Percentiles rank a stretch among this genome's conserved stretches.
phyloP scores from a whole-genome alignment of 305 asterid genomes.

The Solanum hybrid region DNA sequence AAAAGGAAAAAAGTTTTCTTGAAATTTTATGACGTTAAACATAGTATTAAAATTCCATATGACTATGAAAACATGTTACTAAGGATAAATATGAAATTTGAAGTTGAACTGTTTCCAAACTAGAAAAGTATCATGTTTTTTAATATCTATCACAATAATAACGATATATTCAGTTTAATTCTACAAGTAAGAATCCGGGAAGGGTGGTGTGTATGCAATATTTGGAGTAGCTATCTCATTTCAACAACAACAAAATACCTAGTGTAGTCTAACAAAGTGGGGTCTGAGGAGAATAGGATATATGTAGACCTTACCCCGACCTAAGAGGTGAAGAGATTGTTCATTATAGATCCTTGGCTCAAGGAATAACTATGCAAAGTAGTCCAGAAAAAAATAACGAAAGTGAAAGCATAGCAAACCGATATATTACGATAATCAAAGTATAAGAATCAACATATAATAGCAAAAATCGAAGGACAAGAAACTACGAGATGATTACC shows the following conservation, averaged over 20 bases:
- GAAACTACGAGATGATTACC: conserved; percentile 23
- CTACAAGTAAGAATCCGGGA: not conserved
- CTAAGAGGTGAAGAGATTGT: not conserved
- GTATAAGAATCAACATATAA: not conserved
- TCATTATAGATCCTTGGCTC: not conserved
- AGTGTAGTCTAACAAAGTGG: not conserved
- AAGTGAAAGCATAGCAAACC: not conserved
- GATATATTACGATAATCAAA: not conserved
- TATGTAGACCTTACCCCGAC: not conserved
- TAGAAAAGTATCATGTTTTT: not conserved
- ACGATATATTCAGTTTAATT: not conserved
- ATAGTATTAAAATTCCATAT: not conserved
- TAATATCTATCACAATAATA: not conserved
- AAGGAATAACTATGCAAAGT: not conserved
- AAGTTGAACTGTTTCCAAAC: not conserved
- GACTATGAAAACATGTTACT: not conserved
- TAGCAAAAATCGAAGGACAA: not conserved
- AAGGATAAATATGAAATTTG: not conserved
- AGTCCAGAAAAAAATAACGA: not conserved
- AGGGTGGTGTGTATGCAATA: not conserved
- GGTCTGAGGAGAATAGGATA: not conserved
- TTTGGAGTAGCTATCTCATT: not conserved
- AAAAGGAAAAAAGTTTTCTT: not conserved
- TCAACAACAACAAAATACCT: not conserved
- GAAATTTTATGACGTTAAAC: not conserved